Conservation (phyloP, 139 green algal species). For the Chlorella sorokiniana region DNA sequence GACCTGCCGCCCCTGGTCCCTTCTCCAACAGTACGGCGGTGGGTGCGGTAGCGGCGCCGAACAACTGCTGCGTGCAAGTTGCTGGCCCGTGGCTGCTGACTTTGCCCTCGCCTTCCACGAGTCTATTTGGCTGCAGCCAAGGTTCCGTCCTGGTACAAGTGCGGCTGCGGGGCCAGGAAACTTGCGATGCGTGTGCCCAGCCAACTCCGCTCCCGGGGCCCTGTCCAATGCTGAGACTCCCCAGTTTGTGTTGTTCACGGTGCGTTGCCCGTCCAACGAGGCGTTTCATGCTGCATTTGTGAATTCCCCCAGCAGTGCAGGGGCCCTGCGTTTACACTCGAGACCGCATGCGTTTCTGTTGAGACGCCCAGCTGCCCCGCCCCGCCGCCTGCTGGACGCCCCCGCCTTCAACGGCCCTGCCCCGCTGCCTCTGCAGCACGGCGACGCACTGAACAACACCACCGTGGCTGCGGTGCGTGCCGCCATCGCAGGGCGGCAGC, state of each 20-base stretch:
- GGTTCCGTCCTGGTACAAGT: neutral
- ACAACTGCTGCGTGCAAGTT: neutral
- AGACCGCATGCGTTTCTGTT: too few species aligned
- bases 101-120: neutral
- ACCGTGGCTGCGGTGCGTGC: neutral
- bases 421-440: neutral
- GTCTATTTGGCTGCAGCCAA: neutral
- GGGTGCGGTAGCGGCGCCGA: too few species aligned
- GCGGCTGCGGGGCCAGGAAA: neutral
- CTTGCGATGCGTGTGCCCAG: neutral
- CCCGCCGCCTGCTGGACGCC: neutral
- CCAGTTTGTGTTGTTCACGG: slow-evolving; percentile 5
- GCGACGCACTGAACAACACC: neutral
- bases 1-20: too few species aligned
- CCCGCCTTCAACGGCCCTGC: neutral
- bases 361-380: too few species aligned
- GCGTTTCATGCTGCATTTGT: neutral
- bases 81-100: neutral
- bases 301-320: too few species aligned
- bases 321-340: too few species aligned
- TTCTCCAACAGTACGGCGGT: too few species aligned
- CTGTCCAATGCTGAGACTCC: neutral
- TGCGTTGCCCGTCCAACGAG: neutral
- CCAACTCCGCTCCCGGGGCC: neutral
- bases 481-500: neutral